Evolutionary conservation across 169 alveolate species (phyloP), one percentile per base, ranked within the genome.

Genomic region (Eimeria necatrix): DNA sequence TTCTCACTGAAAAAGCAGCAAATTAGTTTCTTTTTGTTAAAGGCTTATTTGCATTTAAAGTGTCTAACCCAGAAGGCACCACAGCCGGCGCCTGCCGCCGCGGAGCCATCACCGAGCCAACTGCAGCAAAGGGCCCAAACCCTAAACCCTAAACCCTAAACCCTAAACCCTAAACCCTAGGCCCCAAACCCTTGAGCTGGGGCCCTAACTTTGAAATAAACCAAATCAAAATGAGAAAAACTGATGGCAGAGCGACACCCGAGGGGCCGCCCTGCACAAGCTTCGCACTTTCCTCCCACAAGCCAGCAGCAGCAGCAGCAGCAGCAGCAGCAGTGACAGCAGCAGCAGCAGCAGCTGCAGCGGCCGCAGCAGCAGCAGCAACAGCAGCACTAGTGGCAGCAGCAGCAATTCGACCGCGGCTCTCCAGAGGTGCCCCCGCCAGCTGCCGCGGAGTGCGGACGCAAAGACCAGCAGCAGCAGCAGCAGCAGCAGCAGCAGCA

Each of bases 361-460:
- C 73, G n/a, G 73, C 73, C 32, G 73, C 73, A 61, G 73, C 73
- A 61, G 73, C 73, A 61, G 73, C 73, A 61, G 73, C 73, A 61
- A 10, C 73, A 61, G 4, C 4, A 4, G n/a, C n/a, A n/a, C n/a
- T n/a, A n/a, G n/a, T n/a, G n/a, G n/a, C n/a, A n/a, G n/a, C n/a
- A n/a, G n/a, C n/a, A n/a, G n/a, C n/a, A n/a, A n/a, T n/a, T n/a
- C n/a, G n/a, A n/a, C n/a, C n/a, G n/a, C n/a, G n/a, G n/a, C n/a
- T n/a, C n/a, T n/a, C n/a, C n/a, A n/a, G n/a, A n/a, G n/a, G n/a
- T n/a, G n/a, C n/a, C n/a, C n/a, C n/a, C n/a, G n/a, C n/a, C n/a
- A n/a, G n/a, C n/a, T n/a, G n/a, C n/a, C n/a, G n/a, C n/a, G n/a
- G n/a, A n/a, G n/a, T n/a, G n/a, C n/a, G n/a, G n/a, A n/a, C n/a